Percentiles rank a stretch among this genome's conserved stretches.
phyloP scores from a whole-genome alignment of 2,329 filamentous ascomycete species.

The Trichoderma semiorbis region DNA sequence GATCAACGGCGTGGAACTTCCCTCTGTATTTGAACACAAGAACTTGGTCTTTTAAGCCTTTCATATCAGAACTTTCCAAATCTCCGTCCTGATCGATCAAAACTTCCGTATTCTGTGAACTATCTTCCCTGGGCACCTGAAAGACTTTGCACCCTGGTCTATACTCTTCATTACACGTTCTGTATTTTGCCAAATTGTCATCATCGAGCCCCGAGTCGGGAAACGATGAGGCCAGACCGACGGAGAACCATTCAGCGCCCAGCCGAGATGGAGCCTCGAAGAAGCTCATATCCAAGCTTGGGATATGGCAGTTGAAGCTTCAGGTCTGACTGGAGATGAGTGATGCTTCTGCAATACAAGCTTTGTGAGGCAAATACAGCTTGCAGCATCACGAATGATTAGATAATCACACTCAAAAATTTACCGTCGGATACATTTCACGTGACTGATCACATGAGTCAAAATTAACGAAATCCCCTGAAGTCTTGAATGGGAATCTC shows the following conservation, averaged over 20 bases:
- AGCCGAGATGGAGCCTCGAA: slow-evolving; percentile 20
- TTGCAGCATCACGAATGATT: not conserved
- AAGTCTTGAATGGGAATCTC: not conserved
- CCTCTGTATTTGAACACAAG: slow-evolving; percentile 62
- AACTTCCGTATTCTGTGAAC: slow-evolving; percentile 36
- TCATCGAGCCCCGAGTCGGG: slow-evolving; percentile 47
- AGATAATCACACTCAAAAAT: not conserved
- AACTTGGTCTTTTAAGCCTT: slow-evolving; percentile 55
- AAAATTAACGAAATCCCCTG: not conserved
- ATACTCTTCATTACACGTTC: slow-evolving; percentile 37
- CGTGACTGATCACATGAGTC: not conserved
- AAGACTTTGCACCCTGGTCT: slow-evolving; percentile 59
- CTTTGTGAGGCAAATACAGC: not conserved
- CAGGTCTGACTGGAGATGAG: not conserved
- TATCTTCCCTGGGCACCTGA: slow-evolving; percentile 41
- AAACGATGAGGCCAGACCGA: slow-evolving; percentile 53
- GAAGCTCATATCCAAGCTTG: slow-evolving; percentile 24
- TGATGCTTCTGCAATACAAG: no score
- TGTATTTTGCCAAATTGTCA: slow-evolving; percentile 36
- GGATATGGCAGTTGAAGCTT: not conserved
- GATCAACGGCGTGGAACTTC: slow-evolving; percentile 64
- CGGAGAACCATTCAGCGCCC: slow-evolving; percentile 46
- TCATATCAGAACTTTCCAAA: slow-evolving; percentile 27
- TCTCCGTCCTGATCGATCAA: slow-evolving; percentile 33
- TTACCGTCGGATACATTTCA: not conserved